These are phyloP conservation scores for Fraxinus angustifolia DNA, from an alignment of 305 asterid genomes.

Conservation along the genomic window DNA sequence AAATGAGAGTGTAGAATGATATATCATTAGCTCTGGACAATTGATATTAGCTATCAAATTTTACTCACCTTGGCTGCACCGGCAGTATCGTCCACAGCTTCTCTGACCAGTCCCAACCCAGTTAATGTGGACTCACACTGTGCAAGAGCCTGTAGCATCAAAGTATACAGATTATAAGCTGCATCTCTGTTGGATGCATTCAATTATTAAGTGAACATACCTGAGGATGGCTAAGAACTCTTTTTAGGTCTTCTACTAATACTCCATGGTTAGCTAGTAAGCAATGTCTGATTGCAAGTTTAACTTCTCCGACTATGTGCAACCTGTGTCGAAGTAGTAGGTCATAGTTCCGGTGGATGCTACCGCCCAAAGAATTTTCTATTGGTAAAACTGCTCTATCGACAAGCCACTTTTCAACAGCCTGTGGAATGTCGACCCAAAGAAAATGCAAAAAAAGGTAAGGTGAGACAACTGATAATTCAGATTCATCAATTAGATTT, in stretches of 20 bases:
- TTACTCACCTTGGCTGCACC: slow-evolving; percentile 88
- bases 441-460: neutral
- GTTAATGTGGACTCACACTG: slow-evolving; percentile 95
- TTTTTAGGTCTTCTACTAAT: slow-evolving; percentile 59
- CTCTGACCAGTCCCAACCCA: slow-evolving; percentile 81
- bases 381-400: slow-evolving; percentile 97
- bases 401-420: slow-evolving; percentile 91
- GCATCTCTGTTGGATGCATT: slow-evolving; percentile 16
- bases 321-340: slow-evolving; percentile 81
- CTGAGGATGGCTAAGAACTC: slow-evolving; percentile 99
- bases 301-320: slow-evolving; percentile 98
- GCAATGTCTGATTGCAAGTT: slow-evolving; percentile 82
- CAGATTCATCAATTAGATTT: slow-evolving; percentile 1
- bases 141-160: slow-evolving; percentile 82
- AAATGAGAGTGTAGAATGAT: neutral
- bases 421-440: slow-evolving; percentile 42
- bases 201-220: slow-evolving; percentile 33
- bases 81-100: slow-evolving; percentile 98
- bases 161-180: slow-evolving; percentile 17
- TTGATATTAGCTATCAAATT: slow-evolving; percentile 1
- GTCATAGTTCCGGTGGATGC: slow-evolving; percentile 96
- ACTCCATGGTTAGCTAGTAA: slow-evolving; percentile 81
- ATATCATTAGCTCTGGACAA: neutral
- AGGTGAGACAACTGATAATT: slow-evolving; percentile 16
- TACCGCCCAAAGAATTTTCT: slow-evolving; percentile 91